phyloP scores from a whole-genome alignment of 192 early-diverging fungal species.

The Coemansia sp. region DNA sequence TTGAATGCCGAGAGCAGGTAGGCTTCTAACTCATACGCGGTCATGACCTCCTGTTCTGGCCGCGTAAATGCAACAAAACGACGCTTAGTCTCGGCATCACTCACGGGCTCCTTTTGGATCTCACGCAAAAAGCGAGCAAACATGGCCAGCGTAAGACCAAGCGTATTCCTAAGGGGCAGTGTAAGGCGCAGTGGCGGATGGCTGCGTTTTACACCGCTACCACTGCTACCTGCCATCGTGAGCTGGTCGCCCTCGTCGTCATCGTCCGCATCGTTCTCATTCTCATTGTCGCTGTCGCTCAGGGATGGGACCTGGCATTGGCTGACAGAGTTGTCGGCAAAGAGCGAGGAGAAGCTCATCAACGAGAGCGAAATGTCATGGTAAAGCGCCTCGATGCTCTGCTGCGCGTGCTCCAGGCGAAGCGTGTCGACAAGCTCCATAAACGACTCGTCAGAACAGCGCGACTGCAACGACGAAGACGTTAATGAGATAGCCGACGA shows the following conservation, averaged over 20 bases:
- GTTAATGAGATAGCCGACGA: background rate
- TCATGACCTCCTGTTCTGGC: slow-evolving; percentile 28
- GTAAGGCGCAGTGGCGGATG: slow-evolving; percentile 21
- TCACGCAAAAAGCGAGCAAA: slow-evolving; percentile 51
- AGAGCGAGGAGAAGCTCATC: background rate
- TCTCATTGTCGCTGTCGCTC: slow-evolving; percentile 4
- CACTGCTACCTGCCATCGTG: slow-evolving; percentile 6
- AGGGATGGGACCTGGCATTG: background rate
- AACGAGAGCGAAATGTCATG: slow-evolving; percentile 33
- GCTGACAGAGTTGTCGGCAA: background rate
- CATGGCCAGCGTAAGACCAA: slow-evolving; percentile 37
- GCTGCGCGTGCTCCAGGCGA: slow-evolving; percentile 26
- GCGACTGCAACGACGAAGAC: background rate
- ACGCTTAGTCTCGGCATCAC: slow-evolving; percentile 20
- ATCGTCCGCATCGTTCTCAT: slow-evolving; percentile 16
- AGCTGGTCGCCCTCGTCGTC: slow-evolving; percentile 20
- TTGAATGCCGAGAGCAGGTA: slow-evolving; percentile 47
- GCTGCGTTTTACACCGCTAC: background rate
- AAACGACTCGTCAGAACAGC: slow-evolving; percentile 13
- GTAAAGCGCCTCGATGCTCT: slow-evolving; percentile 35
- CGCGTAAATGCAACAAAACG: slow-evolving; percentile 38
- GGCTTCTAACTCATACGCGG: slow-evolving; percentile 46
- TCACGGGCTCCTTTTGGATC: slow-evolving; percentile 39
- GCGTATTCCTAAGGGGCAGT: slow-evolving; percentile 23
- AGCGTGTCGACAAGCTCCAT: slow-evolving; percentile 22